These are phyloP conservation scores for Starmerella vaccinii DNA, from an alignment of 805 yeast genomes.

Conservation along the genomic window DNA sequence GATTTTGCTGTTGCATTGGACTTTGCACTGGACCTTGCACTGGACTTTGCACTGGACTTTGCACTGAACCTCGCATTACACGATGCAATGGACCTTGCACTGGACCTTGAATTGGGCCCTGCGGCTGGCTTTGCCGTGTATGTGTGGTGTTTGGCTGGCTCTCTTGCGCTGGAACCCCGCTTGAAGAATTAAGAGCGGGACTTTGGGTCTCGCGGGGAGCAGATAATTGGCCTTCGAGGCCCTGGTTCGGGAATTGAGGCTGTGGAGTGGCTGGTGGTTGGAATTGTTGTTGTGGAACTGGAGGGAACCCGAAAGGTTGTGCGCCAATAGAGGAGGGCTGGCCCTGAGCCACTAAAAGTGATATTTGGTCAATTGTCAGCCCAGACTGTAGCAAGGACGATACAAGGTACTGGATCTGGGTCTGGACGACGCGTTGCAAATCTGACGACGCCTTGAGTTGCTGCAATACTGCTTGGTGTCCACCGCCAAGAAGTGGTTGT, in stretches of 20 bases:
- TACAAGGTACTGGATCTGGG: background rate
- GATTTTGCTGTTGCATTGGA: background rate
- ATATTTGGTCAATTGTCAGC: conserved; percentile 7
- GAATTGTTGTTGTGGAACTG: background rate
- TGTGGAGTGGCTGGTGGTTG: background rate
- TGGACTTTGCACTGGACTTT: background rate
- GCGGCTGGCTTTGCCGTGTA: too few species aligned
- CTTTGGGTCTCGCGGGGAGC: too few species aligned
- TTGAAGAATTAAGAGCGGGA: too few species aligned
- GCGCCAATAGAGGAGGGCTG: background rate
- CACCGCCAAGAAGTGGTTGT: background rate
- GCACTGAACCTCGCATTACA: background rate
- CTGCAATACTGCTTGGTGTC: background rate
- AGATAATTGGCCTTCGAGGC: too few species aligned
- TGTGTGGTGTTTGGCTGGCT: too few species aligned
- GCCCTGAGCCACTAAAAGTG: background rate
- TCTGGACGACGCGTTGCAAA: background rate
- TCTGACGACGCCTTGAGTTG: conserved; percentile 5
- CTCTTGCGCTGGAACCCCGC: too few species aligned
- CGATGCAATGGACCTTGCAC: too few species aligned
- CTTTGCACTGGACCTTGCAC: background rate
- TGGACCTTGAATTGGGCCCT: too few species aligned
- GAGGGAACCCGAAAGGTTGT: background rate
- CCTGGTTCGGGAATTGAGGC: too few species aligned
- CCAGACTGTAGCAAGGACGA: conserved; percentile 4